Evolutionary conservation across 2,329 filamentous ascomycete genomes (phyloP), one percentile per base, ranked within the genome.

Genomic region (Exutisphaerella laricina): DNA sequence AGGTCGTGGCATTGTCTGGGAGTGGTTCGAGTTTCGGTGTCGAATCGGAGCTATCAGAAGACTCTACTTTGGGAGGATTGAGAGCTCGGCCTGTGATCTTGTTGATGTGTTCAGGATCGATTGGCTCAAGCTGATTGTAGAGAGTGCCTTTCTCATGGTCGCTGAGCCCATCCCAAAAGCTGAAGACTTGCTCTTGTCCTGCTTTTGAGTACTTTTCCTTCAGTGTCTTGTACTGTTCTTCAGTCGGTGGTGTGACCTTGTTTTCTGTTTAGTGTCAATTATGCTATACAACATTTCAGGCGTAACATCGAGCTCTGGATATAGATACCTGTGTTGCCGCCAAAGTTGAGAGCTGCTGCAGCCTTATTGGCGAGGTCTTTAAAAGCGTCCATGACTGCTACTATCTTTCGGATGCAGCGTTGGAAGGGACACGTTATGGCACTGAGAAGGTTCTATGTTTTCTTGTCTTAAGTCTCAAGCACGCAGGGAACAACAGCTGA

Each of bases 51-150:
- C 73, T 66, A 46, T 70, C 68, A 49, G 74, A 70, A 48, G 70
- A 70, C 48, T 80, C 74, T 41, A 69, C 51, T 59, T 82, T 76
- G 49, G 84, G 79, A 21, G 89, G 86, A 70, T 88, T 79, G 52
- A 97, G 75, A 47, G 89, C 88, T 64, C 78, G 82, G 55, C 90
- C 72, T 60, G 86, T 84, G 66, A 97, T 84, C 57, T 83, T 78
- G 72, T 92, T 95, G 77, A 97, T 90, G 70, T 85, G 78, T 46
- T 77, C 74, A 43, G 90, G 89, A 64, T 96, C 80, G 70, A 97
- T 88, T 60, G 73, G 74, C 52, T 78, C 77, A 48, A 97, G 78
- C 69, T 97, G 92, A 59, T 84, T 71, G 73, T 81, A 95, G 45
- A 98, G 79, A 6, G 74, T 66, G 32, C 81, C 80, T 71, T 94